Evolutionary conservation across 2,329 filamentous ascomycete species (phyloP).

Genomic region (Xylariaceae sp.): DNA sequence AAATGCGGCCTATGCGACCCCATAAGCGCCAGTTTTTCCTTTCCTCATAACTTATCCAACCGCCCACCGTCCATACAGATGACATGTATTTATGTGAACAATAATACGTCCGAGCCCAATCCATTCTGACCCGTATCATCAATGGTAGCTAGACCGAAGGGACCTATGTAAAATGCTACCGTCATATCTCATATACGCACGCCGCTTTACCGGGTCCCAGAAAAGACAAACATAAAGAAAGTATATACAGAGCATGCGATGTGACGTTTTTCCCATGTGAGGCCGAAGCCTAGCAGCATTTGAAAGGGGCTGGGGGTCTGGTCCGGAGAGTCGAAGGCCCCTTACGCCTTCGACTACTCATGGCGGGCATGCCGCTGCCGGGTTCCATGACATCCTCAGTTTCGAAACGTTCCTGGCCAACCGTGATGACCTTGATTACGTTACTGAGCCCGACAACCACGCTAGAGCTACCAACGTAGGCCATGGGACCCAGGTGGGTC

Average conservation of each 20-base stretch:
- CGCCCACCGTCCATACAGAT: constrained; percentile 22
- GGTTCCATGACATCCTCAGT: constrained; percentile 41
- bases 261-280: neutral
- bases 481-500: constrained; percentile 69
- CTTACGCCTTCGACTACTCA: constrained; percentile 43
- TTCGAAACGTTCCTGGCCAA: constrained; percentile 71
- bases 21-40: constrained; percentile 23
- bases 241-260: constrained; percentile 28
- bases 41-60: constrained; percentile 21
- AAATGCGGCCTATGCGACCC: constrained; percentile 18
- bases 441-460: constrained; percentile 77
- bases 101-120: constrained; percentile 9
- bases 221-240: constrained; percentile 11
- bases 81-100: constrained; percentile 19
- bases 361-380: constrained; percentile 47
- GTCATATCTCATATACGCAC: constrained; percentile 26
- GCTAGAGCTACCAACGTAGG: constrained; percentile 66
- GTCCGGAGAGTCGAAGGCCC: constrained; percentile 36
- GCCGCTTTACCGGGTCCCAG: constrained; percentile 5
- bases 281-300: constrained; percentile 23
- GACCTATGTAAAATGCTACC: constrained; percentile 16
- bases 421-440: constrained; percentile 72
- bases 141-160: constrained; percentile 2
- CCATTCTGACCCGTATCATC: constrained; percentile 8
- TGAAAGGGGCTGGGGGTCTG: constrained; percentile 19